Evolutionary conservation across 805 yeast species (phyloP), one percentile per base, ranked within the genome.

Genomic region (Candida anglica): DNA sequence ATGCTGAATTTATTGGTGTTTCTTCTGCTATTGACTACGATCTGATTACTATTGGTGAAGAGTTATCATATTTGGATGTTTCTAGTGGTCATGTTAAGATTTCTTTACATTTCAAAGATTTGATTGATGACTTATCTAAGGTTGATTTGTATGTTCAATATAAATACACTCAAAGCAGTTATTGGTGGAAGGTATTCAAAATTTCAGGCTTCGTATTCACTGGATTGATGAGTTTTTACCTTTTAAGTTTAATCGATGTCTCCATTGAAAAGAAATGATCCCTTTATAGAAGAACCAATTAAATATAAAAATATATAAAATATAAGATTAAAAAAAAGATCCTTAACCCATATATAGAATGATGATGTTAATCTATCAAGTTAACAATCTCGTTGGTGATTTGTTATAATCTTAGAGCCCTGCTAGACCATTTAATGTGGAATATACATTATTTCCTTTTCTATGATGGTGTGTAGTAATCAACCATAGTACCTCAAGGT

Each of bases 41-140:
- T 16, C 50, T 54, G 3, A 30, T 63, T 19, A 32, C 30, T 1
- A 52, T 63, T 14, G 55, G 53, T n/a, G 43, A 53, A 33, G 71
- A 72, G 49, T 57, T 64, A 34, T 79, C 85, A 3, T 84, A 73
- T 57, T 75, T 91, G 44, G 98, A 91, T 56, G 68, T 81, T 44
- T 62, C 76, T 17, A 60, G 69, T 17, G 97, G 98, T 17, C 94
- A 91, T 48, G 78, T 86, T 13, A 81, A 84, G 42, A 73, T 85
- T 10, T 72, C 80, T 11, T 57, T 88, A 30, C 58, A 58, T 17
- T 84, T 68, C 55, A 53, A 56, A 13, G 81, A 85, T 56, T 49
- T 89, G 41, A 72, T 84, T 36, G 95, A 84, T 54, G 87, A 79
- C 38, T 68, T 85, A 52, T 66, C 72, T 39, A 63, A 62, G 26